Conservation (phyloP, 2,329 filamentous ascomycete species). For the Alternaria viburni region DNA sequence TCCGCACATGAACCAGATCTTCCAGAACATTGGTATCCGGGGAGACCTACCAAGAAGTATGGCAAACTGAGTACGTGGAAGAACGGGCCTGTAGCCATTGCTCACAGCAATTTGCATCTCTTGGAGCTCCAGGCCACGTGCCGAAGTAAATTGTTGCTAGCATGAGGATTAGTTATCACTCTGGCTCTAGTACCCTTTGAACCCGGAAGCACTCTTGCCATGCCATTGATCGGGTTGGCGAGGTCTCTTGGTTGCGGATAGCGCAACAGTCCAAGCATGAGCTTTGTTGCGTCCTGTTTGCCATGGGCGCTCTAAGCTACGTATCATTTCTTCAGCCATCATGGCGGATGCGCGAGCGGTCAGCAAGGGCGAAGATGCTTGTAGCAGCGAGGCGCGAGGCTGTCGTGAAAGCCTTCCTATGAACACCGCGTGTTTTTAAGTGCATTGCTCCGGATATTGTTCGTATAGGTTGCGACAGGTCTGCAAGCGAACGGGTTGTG, state of each 20-base stretch:
- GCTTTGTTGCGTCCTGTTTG: neutral
- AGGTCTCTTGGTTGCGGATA: neutral
- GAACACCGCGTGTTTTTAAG: neutral
- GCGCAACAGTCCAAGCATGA: neutral
- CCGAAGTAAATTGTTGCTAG: neutral
- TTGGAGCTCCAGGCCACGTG: neutral
- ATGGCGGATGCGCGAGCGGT: neutral
- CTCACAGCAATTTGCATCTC: neutral
- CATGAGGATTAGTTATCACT: neutral
- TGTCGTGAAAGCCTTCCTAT: neutral
- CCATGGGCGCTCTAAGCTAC: neutral
- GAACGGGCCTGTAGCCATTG: slow-evolving; percentile 8
- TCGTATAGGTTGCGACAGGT: neutral
- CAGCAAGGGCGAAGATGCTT: neutral
- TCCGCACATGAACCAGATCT: slow-evolving; percentile 7
- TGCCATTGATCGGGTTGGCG: neutral
- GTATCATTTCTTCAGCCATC: neutral
- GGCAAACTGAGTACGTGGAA: slow-evolving; percentile 6
- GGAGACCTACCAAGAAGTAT: neutral
- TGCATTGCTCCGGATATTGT: neutral
- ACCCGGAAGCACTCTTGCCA: neutral
- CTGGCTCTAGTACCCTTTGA: neutral
- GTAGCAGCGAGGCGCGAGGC: neutral
- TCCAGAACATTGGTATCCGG: slow-evolving; percentile 7
- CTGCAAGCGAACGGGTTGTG: neutral